Base-by-base conservation (phyloP, 2,329 filamentous ascomycete genomes). In the Arthrinium phaeospermum region DNA sequence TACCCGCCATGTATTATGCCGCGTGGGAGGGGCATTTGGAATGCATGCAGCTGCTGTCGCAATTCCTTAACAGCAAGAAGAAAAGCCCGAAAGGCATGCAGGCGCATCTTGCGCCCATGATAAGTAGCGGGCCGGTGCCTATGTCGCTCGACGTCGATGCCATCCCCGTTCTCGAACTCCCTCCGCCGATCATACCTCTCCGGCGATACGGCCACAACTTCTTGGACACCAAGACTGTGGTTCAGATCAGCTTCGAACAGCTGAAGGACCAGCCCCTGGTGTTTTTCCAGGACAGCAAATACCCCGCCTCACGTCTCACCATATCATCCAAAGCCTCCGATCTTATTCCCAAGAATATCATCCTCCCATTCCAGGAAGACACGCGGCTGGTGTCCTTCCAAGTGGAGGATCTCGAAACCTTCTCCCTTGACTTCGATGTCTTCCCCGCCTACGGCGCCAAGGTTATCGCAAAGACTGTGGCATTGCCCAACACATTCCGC, bases 231-330 rank as follows among this genome's bases (percentile, higher is more conserved):
- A 99, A 98, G 85, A 97, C 95, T 0, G 97, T 98, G 75, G 91
- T 99, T 16, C 94, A 98, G 78, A 93, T 99, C 75, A 94, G 89
- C 77, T 98, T 99, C 78, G 94, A 96, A 70, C 92, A 92, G 73
- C 86, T 90, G 37, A 91, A 88, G 69, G 90, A 96, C 69, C 89
- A 89, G 72, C 93, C 96, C 0, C 91, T 99, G 70, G 85, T 93
- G n/a, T 99, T 99, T 83, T 98, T 98, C 84, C 96, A 98, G 80
- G 94, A 97, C 77, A 95, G 94, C 80, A 98, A 98, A 81, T 98
- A 99, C 78, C 96, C 96, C 24, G 96, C 96, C 27, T 94, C 96
- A 70, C 92, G 96, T 70, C 89, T 99, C 71, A 98, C 96, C 0
- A 97, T 99, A 73, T 98, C 96, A 0, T 98, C 96, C 64, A 98